These are phyloP conservation scores for Tremellales sp. DNA, from an alignment of 1,284 basidiomycete species.

Conservation along the genomic window DNA sequence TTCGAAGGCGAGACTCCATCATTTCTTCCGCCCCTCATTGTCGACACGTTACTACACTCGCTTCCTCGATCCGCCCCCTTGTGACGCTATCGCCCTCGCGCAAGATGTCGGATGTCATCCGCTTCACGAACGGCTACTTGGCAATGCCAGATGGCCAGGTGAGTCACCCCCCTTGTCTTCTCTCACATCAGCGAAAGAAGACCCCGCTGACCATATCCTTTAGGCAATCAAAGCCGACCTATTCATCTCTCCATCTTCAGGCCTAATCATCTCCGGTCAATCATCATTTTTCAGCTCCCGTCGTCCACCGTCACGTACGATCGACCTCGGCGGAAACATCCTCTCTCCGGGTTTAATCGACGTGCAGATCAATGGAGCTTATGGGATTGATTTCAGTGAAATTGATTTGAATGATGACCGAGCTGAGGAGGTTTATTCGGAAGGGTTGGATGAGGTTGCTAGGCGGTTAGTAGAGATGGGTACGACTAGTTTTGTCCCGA, in stretches of 20 bases:
- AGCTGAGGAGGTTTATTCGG: constrained; percentile 61
- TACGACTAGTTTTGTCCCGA: constrained; percentile 70
- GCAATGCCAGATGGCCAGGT: constrained; percentile 66
- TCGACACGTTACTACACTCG: too few relatives aligned
- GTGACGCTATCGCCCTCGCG: too few relatives aligned
- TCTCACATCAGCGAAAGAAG: constrained; percentile 73
- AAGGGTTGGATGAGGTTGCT: constrained; percentile 67
- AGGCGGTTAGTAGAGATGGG: constrained; percentile 73
- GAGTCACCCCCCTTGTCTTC: constrained; percentile 44
- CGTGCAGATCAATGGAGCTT: constrained; percentile 70
- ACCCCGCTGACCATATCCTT: constrained; percentile 63
- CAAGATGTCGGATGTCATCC: constrained; percentile 53
- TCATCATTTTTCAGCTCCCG: constrained; percentile 22
- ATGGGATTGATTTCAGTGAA: constrained; percentile 83
- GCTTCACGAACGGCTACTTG: constrained; percentile 78
- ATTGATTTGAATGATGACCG: constrained; percentile 52
- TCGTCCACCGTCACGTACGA: constrained; percentile 37
- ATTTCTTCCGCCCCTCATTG: too few relatives aligned
- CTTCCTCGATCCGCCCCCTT: too few relatives aligned
- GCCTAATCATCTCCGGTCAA: constrained; percentile 36
- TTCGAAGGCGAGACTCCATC: too few relatives aligned
- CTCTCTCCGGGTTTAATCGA: constrained; percentile 77
- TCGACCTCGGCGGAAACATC: constrained; percentile 58
- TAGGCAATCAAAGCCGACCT: constrained; percentile 32
- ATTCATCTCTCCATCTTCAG: constrained; percentile 27